Evolutionary conservation across 768 basidiomycete species (phyloP), one percentile per base, ranked within the genome.

Genomic region (Agaricus blazei): DNA sequence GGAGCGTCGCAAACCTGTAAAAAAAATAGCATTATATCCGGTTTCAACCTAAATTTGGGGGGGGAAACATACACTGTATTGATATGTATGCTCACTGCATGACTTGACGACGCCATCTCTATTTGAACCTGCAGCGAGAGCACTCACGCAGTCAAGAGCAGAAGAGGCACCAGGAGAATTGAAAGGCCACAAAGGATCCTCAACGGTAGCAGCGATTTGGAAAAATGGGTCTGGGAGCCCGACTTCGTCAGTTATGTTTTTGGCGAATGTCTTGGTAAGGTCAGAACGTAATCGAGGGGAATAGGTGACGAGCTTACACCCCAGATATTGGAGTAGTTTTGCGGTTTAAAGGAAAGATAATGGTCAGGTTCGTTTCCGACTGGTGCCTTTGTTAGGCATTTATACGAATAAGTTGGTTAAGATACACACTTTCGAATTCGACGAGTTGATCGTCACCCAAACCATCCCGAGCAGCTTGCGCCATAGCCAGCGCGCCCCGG

Each of bases 321-420:
- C 79, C 79, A 81, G 12, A 70, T 69, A 12, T 61, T 60, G 3
- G 73, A 70, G 58, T 82, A 82, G 23, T 67, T 75, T 57, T 73
- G 63, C 27, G 79, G 72, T 1, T 73, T 73, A 58, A 75, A 75
- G 9, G 58, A 34, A 38, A 69, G 68, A 57, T 80, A 81, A 37
- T 80, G 78, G 61, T 81, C 79, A 2, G 79, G 79, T 64, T 82
- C 80, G 48, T 81, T 81, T 23, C 80, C 80, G 57, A 81, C 78
- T 79, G 28, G 28, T 48, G 26, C 15, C 12, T 26, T 48, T 3
- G 15, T 27, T n/a, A 29, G 11, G 7, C 3, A 29, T 14, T n/a
- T 48, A 14, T 48, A 14, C 1, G 26, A 26, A 48, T 27, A 29
- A 9, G 6, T 37, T 5, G 41, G 58, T 52, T n/a, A n/a, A 51